Base-by-base conservation (phyloP, 768 basidiomycete genomes). In the Postia placenta region DNA sequence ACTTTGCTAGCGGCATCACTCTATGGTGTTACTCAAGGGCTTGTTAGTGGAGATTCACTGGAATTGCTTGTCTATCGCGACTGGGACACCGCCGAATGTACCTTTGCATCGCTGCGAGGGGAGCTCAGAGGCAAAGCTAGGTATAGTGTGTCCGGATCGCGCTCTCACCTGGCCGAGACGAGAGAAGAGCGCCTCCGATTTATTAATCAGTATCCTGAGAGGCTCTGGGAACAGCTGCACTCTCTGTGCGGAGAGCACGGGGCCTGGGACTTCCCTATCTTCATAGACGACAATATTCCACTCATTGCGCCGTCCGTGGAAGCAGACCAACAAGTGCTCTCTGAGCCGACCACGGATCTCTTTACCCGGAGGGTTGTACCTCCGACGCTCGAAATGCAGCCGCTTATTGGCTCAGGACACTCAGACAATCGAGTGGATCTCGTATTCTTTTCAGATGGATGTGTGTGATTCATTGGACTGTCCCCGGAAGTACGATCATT, bases 381-480 rank as follows among this genome's bases (percentile, higher is more conserved):
- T 5, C 81, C 80, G 1, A 68, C 70, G 1, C 65, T 85, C 37
- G 74, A 81, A 51, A 58, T 86, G 14, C 53, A 70, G 4, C 78
- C 80, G 35, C 68, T 88, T 15, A 66, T 76, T 22, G 64, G 74
- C 7, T 83, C 84, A 27, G 86, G 85, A 0, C 69, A 76, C 5
- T 72, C 78, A 11, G 60, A n/a, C n/a, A 88, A 87, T 60, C 76
- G 87, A 17, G 75, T 86, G 22, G 80, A 87, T 65, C 65, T 89
- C 9, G 77, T 85, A 11, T 88, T 88, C 66, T 86, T 88, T 62
- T 74, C 77, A 0, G 85, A 88, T 52, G 85, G 87, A 28, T 87
- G 83, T 71, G 26, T 36, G 5, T 11, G 17, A 19, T 12, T 17
- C 19, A 22, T 17, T 22, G 19, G 38, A 25, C 27, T 26, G 9